phyloP scores from a whole-genome alignment of 345 rosid species.

The Ricinus communis region DNA sequence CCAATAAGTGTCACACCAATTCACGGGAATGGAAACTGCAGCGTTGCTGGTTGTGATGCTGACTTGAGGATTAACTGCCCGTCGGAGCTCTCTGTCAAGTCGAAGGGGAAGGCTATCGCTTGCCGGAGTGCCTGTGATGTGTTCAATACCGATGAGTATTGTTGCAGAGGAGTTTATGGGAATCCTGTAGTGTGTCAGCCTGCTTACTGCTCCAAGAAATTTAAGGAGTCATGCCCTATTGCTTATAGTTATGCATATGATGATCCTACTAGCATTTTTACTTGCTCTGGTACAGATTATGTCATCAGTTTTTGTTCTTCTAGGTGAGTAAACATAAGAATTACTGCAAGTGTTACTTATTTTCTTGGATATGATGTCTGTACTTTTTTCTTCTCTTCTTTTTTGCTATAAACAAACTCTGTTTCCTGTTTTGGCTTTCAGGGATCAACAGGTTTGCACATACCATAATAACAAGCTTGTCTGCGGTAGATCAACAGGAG shows the following conservation, averaged over 20 bases:
- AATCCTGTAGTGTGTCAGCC: constrained; percentile 60
- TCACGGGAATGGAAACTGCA: constrained; percentile 69
- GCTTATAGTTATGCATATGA: constrained; percentile 89
- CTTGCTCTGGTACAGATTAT: constrained; percentile 73
- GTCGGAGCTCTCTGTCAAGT: constrained; percentile 52
- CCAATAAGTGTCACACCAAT: constrained; percentile 61
- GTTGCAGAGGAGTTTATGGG: constrained; percentile 69
- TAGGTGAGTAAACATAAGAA: constrained; percentile 41
- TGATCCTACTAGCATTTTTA: constrained; percentile 73
- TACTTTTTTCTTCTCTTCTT: too few species aligned
- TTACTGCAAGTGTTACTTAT: too few species aligned
- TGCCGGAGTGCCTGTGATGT: constrained; percentile 95
- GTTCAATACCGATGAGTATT: constrained; percentile 80
- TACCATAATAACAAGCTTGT: constrained; percentile 60
- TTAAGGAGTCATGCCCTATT: constrained; percentile 79
- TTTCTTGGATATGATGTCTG: too few species aligned
- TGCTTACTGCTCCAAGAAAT: constrained; percentile 68
- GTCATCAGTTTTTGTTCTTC: constrained; percentile 64
- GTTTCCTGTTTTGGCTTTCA: constrained; percentile 14
- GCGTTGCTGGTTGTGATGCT: constrained; percentile 55
- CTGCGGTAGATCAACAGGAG: constrained; percentile 54
- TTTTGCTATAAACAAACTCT: too few species aligned
- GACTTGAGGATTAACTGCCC: constrained; percentile 65
- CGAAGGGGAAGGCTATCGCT: constrained; percentile 53
- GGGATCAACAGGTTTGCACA: constrained; percentile 64